These are phyloP conservation scores for Sphagnum fallax DNA, from an alignment of 228 moss, liverwort and hornwort species.

Conservation along the genomic window DNA sequence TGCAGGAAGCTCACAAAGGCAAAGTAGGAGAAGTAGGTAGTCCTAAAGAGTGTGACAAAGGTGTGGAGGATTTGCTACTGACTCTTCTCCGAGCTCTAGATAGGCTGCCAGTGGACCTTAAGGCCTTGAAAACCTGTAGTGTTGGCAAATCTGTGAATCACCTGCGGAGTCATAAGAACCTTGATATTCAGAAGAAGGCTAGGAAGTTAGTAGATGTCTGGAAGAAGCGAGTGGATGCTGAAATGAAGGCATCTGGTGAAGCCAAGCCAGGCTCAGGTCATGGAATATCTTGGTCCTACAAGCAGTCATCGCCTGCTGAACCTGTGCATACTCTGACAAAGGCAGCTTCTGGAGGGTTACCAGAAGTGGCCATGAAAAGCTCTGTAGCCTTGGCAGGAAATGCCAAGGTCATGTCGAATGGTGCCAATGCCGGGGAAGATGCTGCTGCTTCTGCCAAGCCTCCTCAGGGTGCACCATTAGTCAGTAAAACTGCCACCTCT, in stretches of 20 bases:
- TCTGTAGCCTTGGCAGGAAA: conserved; percentile 66
- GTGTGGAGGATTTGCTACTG: conserved; percentile 79
- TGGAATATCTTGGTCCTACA: conserved; percentile 57
- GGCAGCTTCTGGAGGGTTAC: conserved; percentile 23
- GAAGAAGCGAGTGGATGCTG: conserved; percentile 95
- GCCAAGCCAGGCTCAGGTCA: conserved; percentile 67
- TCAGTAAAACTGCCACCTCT: conserved; percentile 17
- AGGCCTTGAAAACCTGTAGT: conserved; percentile 84
- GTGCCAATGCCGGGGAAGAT: conserved; percentile 37
- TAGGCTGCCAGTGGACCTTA: conserved; percentile 89
- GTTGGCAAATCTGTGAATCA: conserved; percentile 98
- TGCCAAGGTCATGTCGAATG: conserved; percentile 52
- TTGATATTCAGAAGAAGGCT: conserved; percentile 89
- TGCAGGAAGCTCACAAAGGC: conserved; percentile 98
- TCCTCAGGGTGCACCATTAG: background rate
- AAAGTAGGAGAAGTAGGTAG: conserved; percentile 92
- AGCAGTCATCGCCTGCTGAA: conserved; percentile 65
- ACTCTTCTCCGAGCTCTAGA: conserved; percentile 84
- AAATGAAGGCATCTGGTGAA: conserved; percentile 86
- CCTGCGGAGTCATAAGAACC: conserved; percentile 83
- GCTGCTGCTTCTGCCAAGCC: conserved; percentile 22
- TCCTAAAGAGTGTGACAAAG: conserved; percentile 94
- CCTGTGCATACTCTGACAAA: conserved; percentile 46
- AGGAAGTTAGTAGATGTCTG: conserved; percentile 90
- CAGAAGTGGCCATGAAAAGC: conserved; percentile 56